phyloP scores from a whole-genome alignment of 73 alveolate genomes.

The Tetrahymena thermophila region DNA sequence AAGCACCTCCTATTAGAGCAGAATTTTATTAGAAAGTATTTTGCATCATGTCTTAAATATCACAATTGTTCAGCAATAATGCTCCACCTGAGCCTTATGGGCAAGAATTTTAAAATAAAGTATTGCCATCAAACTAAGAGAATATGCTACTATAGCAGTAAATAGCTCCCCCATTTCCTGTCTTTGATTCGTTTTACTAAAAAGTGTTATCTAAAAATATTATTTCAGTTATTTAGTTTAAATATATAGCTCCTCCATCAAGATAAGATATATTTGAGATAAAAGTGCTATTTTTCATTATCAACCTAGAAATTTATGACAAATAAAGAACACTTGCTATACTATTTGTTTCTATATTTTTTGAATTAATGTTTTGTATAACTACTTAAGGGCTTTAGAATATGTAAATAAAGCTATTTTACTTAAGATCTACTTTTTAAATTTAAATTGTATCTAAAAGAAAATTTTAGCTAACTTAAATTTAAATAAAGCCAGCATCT shows the following conservation, averaged over 20 bases:
- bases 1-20: background rate
- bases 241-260: too few species aligned
- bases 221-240: background rate
- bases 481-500: background rate
- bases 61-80: background rate
- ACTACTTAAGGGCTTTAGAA: too few species aligned
- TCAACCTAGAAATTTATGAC: too few species aligned
- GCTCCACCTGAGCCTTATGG: background rate
- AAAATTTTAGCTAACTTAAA: background rate
- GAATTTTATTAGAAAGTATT: background rate
- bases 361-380: background rate
- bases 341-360: background rate
- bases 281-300: background rate
- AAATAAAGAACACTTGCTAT: background rate
- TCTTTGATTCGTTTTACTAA: background rate
- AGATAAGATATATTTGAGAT: background rate
- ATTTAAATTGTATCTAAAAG: background rate
- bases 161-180: background rate
- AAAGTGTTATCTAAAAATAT: background rate
- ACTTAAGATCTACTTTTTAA: background rate
- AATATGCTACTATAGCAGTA: background rate
- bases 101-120: background rate
- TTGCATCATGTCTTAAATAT: background rate
- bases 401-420: background rate
- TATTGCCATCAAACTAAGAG: background rate